Evolutionary conservation across 805 yeast genomes (phyloP), one percentile per base, ranked within the genome.

Genomic region (Blastobotrys chiropterorum): DNA sequence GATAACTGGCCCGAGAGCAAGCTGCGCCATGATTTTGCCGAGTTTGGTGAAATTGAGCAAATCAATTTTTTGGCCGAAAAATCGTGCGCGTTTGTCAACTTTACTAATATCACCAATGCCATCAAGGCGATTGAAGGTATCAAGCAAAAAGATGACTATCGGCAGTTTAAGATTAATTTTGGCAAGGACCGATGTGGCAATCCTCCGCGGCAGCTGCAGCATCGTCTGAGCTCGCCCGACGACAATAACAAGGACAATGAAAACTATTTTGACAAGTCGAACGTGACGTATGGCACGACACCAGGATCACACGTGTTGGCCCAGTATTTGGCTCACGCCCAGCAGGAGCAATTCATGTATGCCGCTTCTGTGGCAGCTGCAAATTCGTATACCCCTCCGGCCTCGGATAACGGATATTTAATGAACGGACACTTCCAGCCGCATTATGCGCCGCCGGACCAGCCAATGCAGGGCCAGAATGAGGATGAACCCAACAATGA

Each of bases 131-230:
- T 92, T 58, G 96, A 90, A 64, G 94, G 95, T 46, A 86, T 90
- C 59, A 85, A 87, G 67, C 83, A 85, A 45, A 81, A 83, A 62
- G 76, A 76, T 3, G 86, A 80, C 34, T 70, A 72, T 53, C 76
- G 78, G 58, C 76, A 77, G 53, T 76, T 90, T 61, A 88, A 88
- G 67, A 85, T 92, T 59, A 89, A 90, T 66, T 90, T 86, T 66
- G 97, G 97, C 48, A 90, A 90, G 65, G 96, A 89, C 66, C 78
- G 99, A 63, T 92, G 98, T 69, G 98, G 97, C 30, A 89, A 90
- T 64, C 82, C 89, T 54, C 97, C 97, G 47, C 78, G 95, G 21
- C 56, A 53, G 46, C 46, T 47, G 16, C 42, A 46, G 3, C 52
- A 49, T 26, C 34, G 34, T 39, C 43, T 15, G 41, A 15, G 17